A percentile compares a stretch with the other conserved stretches of the same genome.
Conservation (phyloP, 148 eudicot species). For the Polygonum aviculare region DNA sequence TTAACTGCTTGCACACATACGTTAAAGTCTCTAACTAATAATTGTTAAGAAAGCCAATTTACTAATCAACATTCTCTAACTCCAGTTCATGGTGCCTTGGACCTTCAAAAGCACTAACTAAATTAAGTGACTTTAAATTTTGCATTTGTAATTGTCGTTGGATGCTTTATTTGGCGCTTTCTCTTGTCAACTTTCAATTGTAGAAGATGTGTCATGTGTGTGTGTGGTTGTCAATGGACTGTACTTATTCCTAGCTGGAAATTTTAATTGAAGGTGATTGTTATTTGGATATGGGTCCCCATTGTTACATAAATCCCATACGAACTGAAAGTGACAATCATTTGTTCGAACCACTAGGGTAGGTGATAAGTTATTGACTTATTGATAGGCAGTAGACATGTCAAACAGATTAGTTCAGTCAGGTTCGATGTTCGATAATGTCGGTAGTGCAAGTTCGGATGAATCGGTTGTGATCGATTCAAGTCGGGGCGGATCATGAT, state of each 20-base stretch:
- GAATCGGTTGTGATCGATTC: too few relatives aligned
- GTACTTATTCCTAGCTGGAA: background rate
- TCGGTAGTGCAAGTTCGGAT: too few relatives aligned
- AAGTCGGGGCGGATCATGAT: too few relatives aligned
- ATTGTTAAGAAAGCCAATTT: background rate
- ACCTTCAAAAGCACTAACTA: background rate
- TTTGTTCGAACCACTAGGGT: background rate
- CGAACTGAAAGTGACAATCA: background rate
- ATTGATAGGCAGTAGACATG: background rate
- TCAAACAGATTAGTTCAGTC: too few relatives aligned
- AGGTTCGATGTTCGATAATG: too few relatives aligned
- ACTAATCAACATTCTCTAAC: background rate
- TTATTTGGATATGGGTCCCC: background rate
- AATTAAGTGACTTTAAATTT: background rate
- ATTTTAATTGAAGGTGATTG: constrained; percentile 4
- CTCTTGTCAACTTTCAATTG: constrained; percentile 2
- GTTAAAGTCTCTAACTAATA: background rate
- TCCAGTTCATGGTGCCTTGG: background rate
- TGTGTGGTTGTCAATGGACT: constrained; percentile 2
- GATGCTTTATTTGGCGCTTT: background rate
- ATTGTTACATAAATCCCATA: background rate
- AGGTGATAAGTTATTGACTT: background rate
- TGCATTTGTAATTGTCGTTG: constrained; percentile 1
- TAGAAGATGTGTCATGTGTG: background rate
- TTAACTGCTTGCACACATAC: background rate